phyloP scores from a whole-genome alignment of 306 rosid species.

The Phaseolus lunatus region DNA sequence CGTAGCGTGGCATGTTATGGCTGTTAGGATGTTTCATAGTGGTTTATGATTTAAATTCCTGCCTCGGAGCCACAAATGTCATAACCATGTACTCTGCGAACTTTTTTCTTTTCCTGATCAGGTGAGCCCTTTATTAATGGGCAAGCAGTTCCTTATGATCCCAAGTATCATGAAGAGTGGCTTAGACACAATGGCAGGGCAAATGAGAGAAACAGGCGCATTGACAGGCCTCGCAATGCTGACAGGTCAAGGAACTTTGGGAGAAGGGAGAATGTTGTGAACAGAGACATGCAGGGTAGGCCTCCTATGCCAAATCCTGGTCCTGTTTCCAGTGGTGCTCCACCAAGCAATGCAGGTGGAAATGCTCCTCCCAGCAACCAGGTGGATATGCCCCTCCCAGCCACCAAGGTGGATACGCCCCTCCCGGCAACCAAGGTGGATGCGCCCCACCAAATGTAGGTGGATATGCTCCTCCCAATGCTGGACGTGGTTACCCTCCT shows the following conservation, averaged over 20 bases:
- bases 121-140: constrained; percentile 98
- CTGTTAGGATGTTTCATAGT: not conserved
- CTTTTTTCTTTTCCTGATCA: constrained; percentile 46
- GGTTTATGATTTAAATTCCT: not conserved
- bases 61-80: not conserved
- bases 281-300: constrained; percentile 66
- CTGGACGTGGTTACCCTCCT: constrained; percentile 31
- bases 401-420: constrained; percentile 31
- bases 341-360: constrained; percentile 48
- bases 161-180: constrained; percentile 95
- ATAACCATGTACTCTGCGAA: not conserved
- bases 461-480: constrained; percentile 43
- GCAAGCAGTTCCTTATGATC: constrained; percentile 90
- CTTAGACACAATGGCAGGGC: constrained; percentile 89
- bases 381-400: constrained; percentile 39
- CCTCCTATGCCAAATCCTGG: constrained; percentile 58
- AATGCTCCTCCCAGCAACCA: not conserved
- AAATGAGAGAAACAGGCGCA: constrained; percentile 93
- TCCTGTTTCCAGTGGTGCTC: too few species aligned
- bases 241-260: constrained; percentile 93
- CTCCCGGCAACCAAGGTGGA: constrained; percentile 46
- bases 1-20: not conserved
- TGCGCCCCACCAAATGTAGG: constrained; percentile 31
- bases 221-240: constrained; percentile 81
- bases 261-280: constrained; percentile 81